A percentile compares a stretch with the other conserved stretches of the same genome.
Evolutionary conservation across 2,329 filamentous ascomycete species (phyloP).

Genomic region (Trichoderma polysporum): DNA sequence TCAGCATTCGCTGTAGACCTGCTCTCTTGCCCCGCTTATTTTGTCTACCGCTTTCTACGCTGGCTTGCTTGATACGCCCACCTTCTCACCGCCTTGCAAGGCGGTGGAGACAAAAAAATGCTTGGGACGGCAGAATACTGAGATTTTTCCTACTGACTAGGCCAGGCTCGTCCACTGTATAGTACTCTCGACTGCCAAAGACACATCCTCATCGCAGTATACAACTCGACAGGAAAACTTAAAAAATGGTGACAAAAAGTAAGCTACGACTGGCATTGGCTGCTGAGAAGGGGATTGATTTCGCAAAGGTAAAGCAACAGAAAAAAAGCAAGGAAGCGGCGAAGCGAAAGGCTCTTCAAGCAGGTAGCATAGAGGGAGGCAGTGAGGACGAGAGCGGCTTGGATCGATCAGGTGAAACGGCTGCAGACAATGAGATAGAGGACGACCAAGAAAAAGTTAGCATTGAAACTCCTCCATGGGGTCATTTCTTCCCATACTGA

Average conservation of each 20-base stretch:
- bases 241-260: conserved; percentile 45
- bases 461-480: not conserved
- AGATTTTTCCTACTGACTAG: conserved; percentile 8
- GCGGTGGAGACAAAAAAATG: conserved; percentile 10
- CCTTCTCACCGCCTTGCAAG: not conserved
- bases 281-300: conserved; percentile 55
- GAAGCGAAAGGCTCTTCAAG: conserved; percentile 37
- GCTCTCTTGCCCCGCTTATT: too few species aligned
- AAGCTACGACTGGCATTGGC: conserved; percentile 55
- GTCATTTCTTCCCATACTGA: not conserved
- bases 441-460: conserved; percentile 31
- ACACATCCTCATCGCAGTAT: not conserved
- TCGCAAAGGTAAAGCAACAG: conserved; percentile 51
- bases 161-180: not conserved
- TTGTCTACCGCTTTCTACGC: not conserved
- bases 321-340: conserved; percentile 48
- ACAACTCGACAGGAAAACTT: not conserved
- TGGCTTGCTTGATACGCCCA: conserved; percentile 18
- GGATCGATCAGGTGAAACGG: conserved; percentile 23
- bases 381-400: conserved; percentile 41
- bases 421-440: conserved; percentile 39
- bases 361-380: conserved; percentile 26
- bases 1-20: not conserved
- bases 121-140: conserved; percentile 14
- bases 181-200: not conserved